phyloP scores from a whole-genome alignment of 805 yeast genomes.

The Diddensiella santjacobensis region DNA sequence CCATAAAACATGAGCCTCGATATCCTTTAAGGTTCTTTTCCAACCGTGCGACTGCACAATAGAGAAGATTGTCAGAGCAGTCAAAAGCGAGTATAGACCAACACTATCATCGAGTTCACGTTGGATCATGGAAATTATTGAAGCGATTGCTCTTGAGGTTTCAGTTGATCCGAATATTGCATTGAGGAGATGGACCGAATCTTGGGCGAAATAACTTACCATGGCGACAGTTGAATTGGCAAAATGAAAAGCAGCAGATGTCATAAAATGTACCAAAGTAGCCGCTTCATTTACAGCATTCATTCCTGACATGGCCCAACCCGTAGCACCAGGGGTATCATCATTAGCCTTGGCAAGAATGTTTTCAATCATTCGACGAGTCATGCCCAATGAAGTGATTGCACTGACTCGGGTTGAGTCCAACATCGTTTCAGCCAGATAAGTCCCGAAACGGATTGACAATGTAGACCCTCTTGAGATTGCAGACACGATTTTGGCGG shows the following conservation, averaged over 20 bases:
- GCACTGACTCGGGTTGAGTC: constrained; percentile 27
- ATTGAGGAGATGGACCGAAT: constrained; percentile 30
- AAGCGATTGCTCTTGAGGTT: constrained; percentile 29
- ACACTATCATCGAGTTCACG: constrained; percentile 31
- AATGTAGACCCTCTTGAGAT: constrained; percentile 27
- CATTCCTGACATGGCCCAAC: constrained; percentile 26
- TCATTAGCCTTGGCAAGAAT: constrained; percentile 29
- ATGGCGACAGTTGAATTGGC: constrained; percentile 26
- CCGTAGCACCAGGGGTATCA: constrained; percentile 28
- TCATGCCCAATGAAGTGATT: constrained; percentile 27
- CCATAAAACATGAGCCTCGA: constrained; percentile 29
- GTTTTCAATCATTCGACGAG: constrained; percentile 28
- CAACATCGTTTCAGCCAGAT: constrained; percentile 27
- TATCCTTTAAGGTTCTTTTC: constrained; percentile 22
- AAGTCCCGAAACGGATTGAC: constrained; percentile 29
- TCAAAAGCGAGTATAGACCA: constrained; percentile 28
- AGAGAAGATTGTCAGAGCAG: constrained; percentile 30
- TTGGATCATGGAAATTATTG: constrained; percentile 26
- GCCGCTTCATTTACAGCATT: constrained; percentile 23
- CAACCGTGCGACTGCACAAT: constrained; percentile 29
- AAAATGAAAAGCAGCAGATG: constrained; percentile 30
- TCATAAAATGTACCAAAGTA: constrained; percentile 28
- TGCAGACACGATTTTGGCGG: constrained; percentile 29
- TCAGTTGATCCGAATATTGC: constrained; percentile 34
- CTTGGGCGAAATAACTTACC: constrained; percentile 26